These are phyloP conservation scores for Suillus paluster DNA, from an alignment of 768 basidiomycete species.

Conservation along the genomic window DNA sequence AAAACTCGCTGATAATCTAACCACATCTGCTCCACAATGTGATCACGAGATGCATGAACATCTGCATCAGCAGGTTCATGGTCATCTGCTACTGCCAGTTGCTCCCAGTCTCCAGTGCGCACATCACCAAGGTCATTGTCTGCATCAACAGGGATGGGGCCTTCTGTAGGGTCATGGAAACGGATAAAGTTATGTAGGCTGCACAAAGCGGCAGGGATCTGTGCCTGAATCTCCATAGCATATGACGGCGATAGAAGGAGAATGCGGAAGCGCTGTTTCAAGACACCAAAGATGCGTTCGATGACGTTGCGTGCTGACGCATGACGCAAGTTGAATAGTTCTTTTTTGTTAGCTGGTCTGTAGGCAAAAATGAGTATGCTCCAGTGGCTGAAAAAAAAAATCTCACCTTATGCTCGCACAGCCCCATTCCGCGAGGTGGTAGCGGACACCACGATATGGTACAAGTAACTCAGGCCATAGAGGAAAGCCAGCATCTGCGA, in stretches of 20 bases:
- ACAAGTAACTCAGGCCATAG: slow-evolving; percentile 32
- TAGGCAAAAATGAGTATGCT: slow-evolving; percentile 3
- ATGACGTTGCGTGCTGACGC: slow-evolving; percentile 43
- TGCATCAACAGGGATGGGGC: background rate
- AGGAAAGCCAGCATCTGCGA: slow-evolving; percentile 21
- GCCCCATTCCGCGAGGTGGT: slow-evolving; percentile 43
- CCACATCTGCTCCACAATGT: slow-evolving; percentile 24
- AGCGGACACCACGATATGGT: slow-evolving; percentile 41
- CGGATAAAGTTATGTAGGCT: slow-evolving; percentile 31
- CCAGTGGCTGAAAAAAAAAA: too few relatives aligned
- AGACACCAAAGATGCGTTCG: slow-evolving; percentile 29
- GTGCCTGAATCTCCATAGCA: slow-evolving; percentile 23
- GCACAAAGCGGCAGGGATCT: slow-evolving; percentile 23
- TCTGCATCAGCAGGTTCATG: background rate
- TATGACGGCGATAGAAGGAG: slow-evolving; percentile 20
- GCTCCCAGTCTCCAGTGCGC: background rate
- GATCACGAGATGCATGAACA: background rate
- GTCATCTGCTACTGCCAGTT: background rate
- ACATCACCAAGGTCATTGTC: background rate
- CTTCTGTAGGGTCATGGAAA: slow-evolving; percentile 8
- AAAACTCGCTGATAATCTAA: slow-evolving; percentile 9
- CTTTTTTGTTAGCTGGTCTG: slow-evolving; percentile 40
- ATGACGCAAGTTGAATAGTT: slow-evolving; percentile 49
- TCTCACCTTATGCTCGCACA: slow-evolving; percentile 4
- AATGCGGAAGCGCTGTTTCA: slow-evolving; percentile 33